phyloP scores from a whole-genome alignment of 2,329 filamentous ascomycete species.

The Aspergillus quadricinctus region DNA sequence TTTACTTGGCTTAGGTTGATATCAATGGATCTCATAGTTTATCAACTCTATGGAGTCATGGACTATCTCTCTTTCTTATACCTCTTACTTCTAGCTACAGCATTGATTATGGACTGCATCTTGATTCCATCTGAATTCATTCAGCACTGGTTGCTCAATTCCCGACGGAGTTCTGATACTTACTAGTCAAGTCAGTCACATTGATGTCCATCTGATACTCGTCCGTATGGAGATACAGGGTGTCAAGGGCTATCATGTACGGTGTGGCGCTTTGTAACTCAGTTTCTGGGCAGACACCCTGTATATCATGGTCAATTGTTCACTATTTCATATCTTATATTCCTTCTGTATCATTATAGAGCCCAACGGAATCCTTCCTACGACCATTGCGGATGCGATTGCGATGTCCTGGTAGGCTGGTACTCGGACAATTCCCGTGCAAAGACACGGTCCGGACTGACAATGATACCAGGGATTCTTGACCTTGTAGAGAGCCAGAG shows the following conservation, averaged over 20 bases:
- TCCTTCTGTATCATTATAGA: not conserved
- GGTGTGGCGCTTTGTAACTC: no score
- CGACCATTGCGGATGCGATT: not conserved
- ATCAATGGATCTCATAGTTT: not conserved
- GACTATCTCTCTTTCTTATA: no score
- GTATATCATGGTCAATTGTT: not conserved
- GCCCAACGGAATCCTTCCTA: not conserved
- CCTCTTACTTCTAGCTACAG: no score
- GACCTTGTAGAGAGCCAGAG: not conserved
- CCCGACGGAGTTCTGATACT: no score
- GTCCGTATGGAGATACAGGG: no score
- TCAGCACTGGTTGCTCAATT: no score
- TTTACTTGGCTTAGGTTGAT: not conserved
- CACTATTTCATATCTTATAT: not conserved
- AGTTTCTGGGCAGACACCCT: not conserved
- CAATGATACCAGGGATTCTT: not conserved
- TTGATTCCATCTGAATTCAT: no score
- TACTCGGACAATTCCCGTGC: not conserved
- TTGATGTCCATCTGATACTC: no score
- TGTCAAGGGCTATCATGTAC: no score
- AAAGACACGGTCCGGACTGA: not conserved
- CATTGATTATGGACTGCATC: no score
- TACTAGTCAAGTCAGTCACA: no score
- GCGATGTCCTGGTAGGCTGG: no score
- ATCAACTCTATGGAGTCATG: not conserved